These are phyloP conservation scores for Pestalotiopsis sp. DNA, from an alignment of 2,329 filamentous ascomycete species.

Conservation along the genomic window DNA sequence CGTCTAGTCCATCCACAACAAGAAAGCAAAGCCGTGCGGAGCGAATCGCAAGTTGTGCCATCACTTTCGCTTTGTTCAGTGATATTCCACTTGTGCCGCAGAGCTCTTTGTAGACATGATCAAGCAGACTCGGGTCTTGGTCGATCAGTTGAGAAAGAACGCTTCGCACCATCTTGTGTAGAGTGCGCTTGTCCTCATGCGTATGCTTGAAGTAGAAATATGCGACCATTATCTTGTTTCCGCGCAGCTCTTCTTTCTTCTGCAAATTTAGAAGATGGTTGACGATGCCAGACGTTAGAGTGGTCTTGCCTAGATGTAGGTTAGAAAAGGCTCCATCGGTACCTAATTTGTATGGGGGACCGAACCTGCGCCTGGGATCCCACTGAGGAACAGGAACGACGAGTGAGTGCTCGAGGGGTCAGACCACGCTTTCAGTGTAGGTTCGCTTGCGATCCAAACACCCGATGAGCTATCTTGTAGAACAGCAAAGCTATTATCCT, in stretches of 20 bases:
- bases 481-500: background rate
- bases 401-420: background rate
- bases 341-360: too few species aligned
- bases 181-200: background rate
- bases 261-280: background rate
- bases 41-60: background rate
- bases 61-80: background rate
- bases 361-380: background rate
- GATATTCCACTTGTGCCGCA: background rate
- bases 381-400: background rate
- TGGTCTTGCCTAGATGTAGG: background rate
- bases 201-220: background rate
- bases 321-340: too few species aligned
- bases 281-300: background rate
- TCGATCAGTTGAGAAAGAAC: background rate
- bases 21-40: background rate
- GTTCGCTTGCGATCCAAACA: background rate
- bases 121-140: background rate
- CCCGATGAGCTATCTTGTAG: background rate
- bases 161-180: background rate
- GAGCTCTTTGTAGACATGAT: background rate
- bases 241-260: background rate
- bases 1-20: background rate
- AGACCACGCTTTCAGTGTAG: background rate
- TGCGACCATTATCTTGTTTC: background rate